Conservation (phyloP, 2,329 filamentous ascomycete genomes). For the Trichophyton rubrum region DNA sequence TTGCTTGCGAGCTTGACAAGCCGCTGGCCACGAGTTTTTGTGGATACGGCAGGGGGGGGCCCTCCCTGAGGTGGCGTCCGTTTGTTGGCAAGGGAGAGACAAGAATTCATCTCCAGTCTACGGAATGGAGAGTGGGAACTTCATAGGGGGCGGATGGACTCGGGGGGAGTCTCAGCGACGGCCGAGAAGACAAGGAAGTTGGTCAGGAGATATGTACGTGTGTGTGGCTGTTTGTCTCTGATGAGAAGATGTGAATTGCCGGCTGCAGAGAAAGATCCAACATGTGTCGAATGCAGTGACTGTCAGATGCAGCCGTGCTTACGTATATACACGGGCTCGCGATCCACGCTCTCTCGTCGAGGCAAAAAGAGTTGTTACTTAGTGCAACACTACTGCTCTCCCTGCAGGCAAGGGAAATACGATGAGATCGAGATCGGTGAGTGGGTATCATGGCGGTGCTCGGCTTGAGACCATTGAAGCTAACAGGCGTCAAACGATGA, state of each 20-base stretch:
- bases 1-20: background rate
- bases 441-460: background rate
- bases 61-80: background rate
- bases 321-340: background rate
- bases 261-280: background rate
- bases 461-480: constrained; percentile 1
- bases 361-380: too few relatives aligned
- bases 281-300: background rate
- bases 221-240: too few relatives aligned
- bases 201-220: too few relatives aligned
- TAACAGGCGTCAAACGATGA: background rate
- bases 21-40: background rate
- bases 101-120: background rate
- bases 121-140: background rate
- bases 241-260: background rate
- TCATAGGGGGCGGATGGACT: background rate
- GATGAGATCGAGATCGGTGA: background rate
- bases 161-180: background rate
- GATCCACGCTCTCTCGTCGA: too few relatives aligned
- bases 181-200: background rate
- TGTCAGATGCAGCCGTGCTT: background rate
- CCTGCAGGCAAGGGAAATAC: background rate
- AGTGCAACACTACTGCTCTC: too few relatives aligned
- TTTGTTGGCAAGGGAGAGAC: background rate
- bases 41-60: background rate